A percentile compares a stretch with the other conserved stretches of the same genome.
These are phyloP conservation scores for Malassezia yamatoensis DNA, from an alignment of 1,284 basidiomycete species.

Conservation along the genomic window DNA sequence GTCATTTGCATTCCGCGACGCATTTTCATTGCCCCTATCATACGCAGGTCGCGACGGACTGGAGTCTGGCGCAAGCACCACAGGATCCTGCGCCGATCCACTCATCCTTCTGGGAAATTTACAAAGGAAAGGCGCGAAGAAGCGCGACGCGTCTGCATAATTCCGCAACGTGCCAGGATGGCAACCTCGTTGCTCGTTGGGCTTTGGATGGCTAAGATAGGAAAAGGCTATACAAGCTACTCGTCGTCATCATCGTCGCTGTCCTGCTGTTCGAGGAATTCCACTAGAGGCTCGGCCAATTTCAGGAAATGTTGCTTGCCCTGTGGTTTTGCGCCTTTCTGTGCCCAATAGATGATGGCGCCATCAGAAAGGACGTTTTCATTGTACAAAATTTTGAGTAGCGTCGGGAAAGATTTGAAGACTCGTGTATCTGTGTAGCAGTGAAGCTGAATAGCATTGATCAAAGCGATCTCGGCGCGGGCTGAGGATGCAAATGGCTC, in stretches of 20 bases:
- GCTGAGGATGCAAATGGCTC: slow-evolving; percentile 76
- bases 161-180: not conserved
- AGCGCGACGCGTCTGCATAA: slow-evolving; percentile 12
- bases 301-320: slow-evolving; percentile 90
- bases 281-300: slow-evolving; percentile 73
- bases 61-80: slow-evolving; percentile 17
- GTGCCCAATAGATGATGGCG: slow-evolving; percentile 93
- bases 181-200: no score
- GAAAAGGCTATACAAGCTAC: slow-evolving; percentile 10
- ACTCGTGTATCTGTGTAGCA: slow-evolving; percentile 77
- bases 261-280: slow-evolving; percentile 59
- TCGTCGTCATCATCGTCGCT: slow-evolving; percentile 59
- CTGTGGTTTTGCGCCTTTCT: slow-evolving; percentile 88
- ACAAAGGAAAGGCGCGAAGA: not conserved
- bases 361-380: slow-evolving; percentile 86
- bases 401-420: slow-evolving; percentile 83
- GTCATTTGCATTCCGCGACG: slow-evolving; percentile 1
- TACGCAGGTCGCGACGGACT: slow-evolving; percentile 6
- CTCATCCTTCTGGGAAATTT: slow-evolving; percentile 5
- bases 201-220: no score
- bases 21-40: not conserved
- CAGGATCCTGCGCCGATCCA: slow-evolving; percentile 12
- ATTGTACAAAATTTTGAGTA: slow-evolving; percentile 81
- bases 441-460: slow-evolving; percentile 65
- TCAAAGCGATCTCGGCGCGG: slow-evolving; percentile 68